These are phyloP conservation scores for Lizonia empirigonia DNA, from an alignment of 2,329 filamentous ascomycete genomes.

Conservation along the genomic window DNA sequence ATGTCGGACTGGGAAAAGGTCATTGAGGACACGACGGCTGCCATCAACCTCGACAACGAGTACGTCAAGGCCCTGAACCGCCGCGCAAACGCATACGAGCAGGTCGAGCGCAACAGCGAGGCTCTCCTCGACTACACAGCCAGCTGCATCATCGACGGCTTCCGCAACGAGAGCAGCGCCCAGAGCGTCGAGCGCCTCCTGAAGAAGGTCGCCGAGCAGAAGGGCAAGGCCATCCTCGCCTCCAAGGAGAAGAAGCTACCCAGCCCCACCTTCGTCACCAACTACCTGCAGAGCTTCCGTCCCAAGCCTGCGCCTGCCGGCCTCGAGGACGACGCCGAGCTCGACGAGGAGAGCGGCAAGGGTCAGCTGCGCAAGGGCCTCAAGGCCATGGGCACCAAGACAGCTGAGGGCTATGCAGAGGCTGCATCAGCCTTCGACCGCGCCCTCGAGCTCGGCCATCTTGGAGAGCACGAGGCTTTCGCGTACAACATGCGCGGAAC, in stretches of 20 bases:
- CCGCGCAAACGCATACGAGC: conserved; percentile 94
- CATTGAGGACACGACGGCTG: conserved; percentile 94
- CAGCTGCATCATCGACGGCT: conserved; percentile 98
- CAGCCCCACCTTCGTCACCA: conserved; percentile 94
- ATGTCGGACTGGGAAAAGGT: conserved; percentile 93
- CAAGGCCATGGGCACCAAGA: conserved; percentile 80
- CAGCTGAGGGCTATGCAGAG: conserved; percentile 88
- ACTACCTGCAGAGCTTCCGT: conserved; percentile 99
- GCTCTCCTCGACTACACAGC: conserved; percentile 97
- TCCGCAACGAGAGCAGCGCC: conserved; percentile 88
- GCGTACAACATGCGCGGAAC: conserved; percentile 97
- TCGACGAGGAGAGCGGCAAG: conserved; percentile 78
- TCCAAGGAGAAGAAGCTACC: conserved; percentile 84
- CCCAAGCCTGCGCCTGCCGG: conserved; percentile 78
- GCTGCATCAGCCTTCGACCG: conserved; percentile 85
- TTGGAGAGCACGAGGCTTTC: conserved; percentile 83
- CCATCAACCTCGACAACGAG: conserved; percentile 88
- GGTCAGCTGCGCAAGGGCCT: conserved; percentile 86
- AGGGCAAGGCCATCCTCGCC: conserved; percentile 86
- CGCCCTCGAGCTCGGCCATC: conserved; percentile 79
- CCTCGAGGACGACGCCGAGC: conserved; percentile 79
- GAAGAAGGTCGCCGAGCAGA: conserved; percentile 95
- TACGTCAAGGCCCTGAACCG: conserved; percentile 98
- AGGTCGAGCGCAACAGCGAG: conserved; percentile 87
- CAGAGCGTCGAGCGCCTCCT: conserved; percentile 89